Evolutionary conservation across 2,329 filamentous ascomycete genomes (phyloP).

Genomic region (Emmonsiellopsis sp.): DNA sequence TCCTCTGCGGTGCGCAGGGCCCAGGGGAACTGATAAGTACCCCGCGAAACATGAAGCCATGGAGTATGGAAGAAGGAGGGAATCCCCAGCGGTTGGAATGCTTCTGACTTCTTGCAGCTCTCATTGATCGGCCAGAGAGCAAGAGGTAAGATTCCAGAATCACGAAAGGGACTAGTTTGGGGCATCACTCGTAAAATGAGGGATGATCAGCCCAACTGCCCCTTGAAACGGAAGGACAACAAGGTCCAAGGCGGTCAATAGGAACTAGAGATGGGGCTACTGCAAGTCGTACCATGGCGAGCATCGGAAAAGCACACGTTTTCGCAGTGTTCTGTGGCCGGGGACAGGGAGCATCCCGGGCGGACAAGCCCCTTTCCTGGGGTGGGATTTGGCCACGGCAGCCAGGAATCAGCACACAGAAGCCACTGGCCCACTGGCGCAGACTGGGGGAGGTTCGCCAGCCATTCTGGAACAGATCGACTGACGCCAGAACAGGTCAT

Average conservation of each 20-base stretch:
- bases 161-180: neutral
- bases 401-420: neutral
- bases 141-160: neutral
- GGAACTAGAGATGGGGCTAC: neutral
- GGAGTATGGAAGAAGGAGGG: no score
- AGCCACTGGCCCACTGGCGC: neutral
- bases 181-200: neutral
- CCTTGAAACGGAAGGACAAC: neutral
- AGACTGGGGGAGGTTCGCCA: neutral
- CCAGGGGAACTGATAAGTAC: no score
- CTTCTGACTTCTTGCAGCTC: no score
- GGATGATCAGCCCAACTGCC: neutral
- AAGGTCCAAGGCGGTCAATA: neutral
- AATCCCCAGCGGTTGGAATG: no score
- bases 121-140: no score
- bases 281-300: neutral
- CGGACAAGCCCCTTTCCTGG: neutral
- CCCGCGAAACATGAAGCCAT: no score
- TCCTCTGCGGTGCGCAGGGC: no score
- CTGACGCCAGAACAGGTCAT: neutral
- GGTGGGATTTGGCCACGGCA: neutral
- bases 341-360: neutral
- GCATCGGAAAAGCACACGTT: neutral
- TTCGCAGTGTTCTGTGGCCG: neutral
- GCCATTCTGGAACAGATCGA: conserved; percentile 1